A percentile compares a stretch with the other conserved stretches of the same genome.
Evolutionary conservation across 306 rosid species (phyloP).

Genomic region (Cicer chorassanicum): DNA sequence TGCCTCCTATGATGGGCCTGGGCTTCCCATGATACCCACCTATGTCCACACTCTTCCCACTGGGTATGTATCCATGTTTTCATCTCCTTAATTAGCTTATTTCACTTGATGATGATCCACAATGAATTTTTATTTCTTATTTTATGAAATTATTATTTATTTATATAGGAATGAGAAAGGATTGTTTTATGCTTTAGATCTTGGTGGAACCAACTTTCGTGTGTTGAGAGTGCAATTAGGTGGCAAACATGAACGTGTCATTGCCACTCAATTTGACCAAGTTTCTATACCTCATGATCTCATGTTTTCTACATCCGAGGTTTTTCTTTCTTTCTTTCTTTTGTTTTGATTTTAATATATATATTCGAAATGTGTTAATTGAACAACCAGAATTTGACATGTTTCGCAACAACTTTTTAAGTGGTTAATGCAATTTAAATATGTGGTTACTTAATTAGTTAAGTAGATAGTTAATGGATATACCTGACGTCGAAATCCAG

Average conservation of each 20-base stretch:
- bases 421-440: no score
- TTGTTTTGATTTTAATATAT: no score
- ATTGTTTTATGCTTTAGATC: slow-evolving; percentile 91
- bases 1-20: slow-evolving; percentile 53
- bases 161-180: slow-evolving; percentile 79
- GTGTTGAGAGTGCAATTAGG: slow-evolving; percentile 88
- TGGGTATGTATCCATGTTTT: slow-evolving; percentile 57
- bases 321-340: slow-evolving; percentile 3
- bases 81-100: background rate
- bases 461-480: no score
- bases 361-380: no score
- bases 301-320: slow-evolving; percentile 81
- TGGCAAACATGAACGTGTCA: slow-evolving; percentile 74
- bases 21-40: slow-evolving; percentile 89
- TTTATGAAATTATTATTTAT: background rate
- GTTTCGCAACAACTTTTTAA: no score
- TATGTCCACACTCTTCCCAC: slow-evolving; percentile 77
- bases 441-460: no score
- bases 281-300: slow-evolving; percentile 76
- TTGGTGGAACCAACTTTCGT: slow-evolving; percentile 92
- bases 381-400: no score
- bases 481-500: no score
- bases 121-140: no score
- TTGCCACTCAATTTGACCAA: slow-evolving; percentile 80
- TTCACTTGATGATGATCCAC: background rate